Conservation (phyloP, 192 early-diverging fungal genomes). For the Backusella sp. region DNA sequence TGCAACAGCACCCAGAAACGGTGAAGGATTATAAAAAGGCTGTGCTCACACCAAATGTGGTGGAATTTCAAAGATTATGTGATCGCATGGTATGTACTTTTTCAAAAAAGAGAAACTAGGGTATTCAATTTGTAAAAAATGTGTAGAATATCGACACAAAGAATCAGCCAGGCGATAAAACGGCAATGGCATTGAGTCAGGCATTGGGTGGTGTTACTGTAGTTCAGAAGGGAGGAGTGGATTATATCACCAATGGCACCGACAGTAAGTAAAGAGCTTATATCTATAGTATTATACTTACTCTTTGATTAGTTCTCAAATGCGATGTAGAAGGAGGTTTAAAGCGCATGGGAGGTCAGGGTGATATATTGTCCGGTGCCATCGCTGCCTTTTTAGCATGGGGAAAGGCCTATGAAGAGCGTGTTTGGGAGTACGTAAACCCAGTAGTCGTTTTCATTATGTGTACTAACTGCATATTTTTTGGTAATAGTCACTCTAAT, state of each 20-base stretch:
- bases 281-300: neutral
- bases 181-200: conserved; percentile 51
- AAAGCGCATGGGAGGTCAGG: conserved; percentile 93
- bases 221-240: conserved; percentile 74
- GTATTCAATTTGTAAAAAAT: neutral
- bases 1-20: conserved; percentile 69
- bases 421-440: conserved; percentile 53
- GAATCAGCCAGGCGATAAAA: conserved; percentile 31
- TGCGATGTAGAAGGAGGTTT: conserved; percentile 70
- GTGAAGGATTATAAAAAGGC: conserved; percentile 70
- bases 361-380: conserved; percentile 87
- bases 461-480: neutral
- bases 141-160: conserved; percentile 26
- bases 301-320: conserved; percentile 43
- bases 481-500: conserved; percentile 31
- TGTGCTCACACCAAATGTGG: conserved; percentile 86
- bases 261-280: conserved; percentile 35
- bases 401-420: conserved; percentile 64
- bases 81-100: conserved; percentile 41
- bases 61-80: conserved; percentile 82
- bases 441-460: neutral
- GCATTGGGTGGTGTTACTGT: conserved; percentile 79
- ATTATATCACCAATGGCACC: conserved; percentile 75
- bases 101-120: neutral
- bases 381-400: conserved; percentile 87